These are phyloP conservation scores for Nakazawaea ishiwadae DNA, from an alignment of 805 yeast genomes.

Conservation along the genomic window DNA sequence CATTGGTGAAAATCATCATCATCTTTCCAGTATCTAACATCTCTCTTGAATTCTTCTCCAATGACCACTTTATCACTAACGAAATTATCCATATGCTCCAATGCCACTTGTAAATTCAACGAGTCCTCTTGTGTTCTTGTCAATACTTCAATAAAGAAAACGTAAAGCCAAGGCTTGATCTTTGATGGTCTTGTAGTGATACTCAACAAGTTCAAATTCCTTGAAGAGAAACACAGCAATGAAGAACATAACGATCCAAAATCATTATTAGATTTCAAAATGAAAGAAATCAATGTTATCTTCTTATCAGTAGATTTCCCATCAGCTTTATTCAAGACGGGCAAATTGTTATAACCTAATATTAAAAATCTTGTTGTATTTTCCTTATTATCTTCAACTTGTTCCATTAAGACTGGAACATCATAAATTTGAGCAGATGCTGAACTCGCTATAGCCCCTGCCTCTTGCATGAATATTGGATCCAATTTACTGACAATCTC, in stretches of 20 bases:
- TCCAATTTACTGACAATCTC: slow-evolving; percentile 42
- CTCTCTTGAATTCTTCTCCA: slow-evolving; percentile 32
- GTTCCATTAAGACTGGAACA: slow-evolving; percentile 46
- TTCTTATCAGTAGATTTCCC: slow-evolving; percentile 15
- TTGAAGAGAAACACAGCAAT: slow-evolving; percentile 48
- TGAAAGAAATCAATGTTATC: slow-evolving; percentile 60
- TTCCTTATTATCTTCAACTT: slow-evolving; percentile 66
- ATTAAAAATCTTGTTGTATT: slow-evolving; percentile 87
- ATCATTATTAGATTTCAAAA: slow-evolving; percentile 53
- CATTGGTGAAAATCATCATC: slow-evolving; percentile 1
- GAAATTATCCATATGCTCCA: slow-evolving; percentile 36
- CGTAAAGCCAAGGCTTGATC: slow-evolving; percentile 69
- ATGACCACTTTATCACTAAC: slow-evolving; percentile 51
- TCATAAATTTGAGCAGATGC: slow-evolving; percentile 60
- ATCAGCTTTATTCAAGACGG: slow-evolving; percentile 6
- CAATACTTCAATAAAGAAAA: slow-evolving; percentile 72
- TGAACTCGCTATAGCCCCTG: slow-evolving; percentile 70
- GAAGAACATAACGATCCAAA: slow-evolving; percentile 76
- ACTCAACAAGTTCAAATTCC: slow-evolving; percentile 59
- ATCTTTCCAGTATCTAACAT: slow-evolving; percentile 12
- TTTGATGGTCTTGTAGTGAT: slow-evolving; percentile 77
- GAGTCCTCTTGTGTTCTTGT: slow-evolving; percentile 31
- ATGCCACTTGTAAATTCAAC: slow-evolving; percentile 25
- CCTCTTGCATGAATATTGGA: slow-evolving; percentile 27
- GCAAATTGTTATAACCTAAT: slow-evolving; percentile 37